Evolutionary conservation across 306 rosid species (phyloP), one percentile per base, ranked within the genome.

Genomic region (Cotoneaster glaucophyllus): DNA sequence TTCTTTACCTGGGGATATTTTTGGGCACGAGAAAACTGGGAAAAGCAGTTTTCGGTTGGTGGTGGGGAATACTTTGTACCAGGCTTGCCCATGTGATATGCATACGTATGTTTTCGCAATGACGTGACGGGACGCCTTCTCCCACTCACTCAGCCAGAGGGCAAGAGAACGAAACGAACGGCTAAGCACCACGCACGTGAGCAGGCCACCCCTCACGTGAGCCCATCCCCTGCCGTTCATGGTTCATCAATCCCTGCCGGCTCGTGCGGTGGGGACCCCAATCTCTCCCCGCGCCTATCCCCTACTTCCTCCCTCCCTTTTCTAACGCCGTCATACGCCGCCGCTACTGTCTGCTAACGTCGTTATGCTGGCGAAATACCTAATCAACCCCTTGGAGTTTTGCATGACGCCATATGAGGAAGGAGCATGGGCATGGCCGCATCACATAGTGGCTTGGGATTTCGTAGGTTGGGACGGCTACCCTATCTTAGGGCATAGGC

Each of bases 231-330:
- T 74, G 80, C 83, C 80, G 86, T 81, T 82, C 82, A 79, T 87
- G 19, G 4, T 0, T 61, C n/a, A 25, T 56, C 70, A 37, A 6
- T 71, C 22, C 4, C 62, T 72, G 79, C 83, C 70, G 62, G 73
- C 85, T 77, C 85, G 90, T 91, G 92, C 87, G 87, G 89, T 89
- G 88, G 92, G 93, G 87, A 79, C 89, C 89, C 65, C 39, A 39
- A 24, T 12, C 11, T 32, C 32, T 37, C 19, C 2, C 45, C 64
- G 8, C 54, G 8, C 18, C 43, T 37, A 22, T 15, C 8, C 19
- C 21, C 8, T 15, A 15, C 8, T 14, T 48, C 54, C 5, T 5
- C 8, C 54, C 1, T 1, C 0, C 0, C 21, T 18, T 15, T 15
- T 5, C 6, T 85, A 67, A 83, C 86, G 82, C 34, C 82, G 83